Evolutionary conservation across 2,329 filamentous ascomycete species (phyloP).

Genomic region (Stagonosporopsis chrysanthemi): DNA sequence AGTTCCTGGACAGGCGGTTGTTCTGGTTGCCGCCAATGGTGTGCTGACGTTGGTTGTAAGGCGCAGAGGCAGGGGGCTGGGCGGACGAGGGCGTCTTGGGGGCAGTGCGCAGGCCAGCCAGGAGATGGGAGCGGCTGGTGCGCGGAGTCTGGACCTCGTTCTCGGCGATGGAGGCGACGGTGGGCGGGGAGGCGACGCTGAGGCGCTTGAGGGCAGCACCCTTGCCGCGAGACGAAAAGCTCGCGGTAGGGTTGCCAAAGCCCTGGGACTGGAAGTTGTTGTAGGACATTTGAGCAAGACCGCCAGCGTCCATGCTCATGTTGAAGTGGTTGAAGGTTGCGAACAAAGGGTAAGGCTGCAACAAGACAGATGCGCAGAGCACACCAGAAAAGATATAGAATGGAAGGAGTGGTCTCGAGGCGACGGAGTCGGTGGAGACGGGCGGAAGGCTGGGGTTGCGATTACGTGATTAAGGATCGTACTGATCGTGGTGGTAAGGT

Average conservation of each 20-base stretch:
- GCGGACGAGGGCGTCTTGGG: conserved; percentile 80
- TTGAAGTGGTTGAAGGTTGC: conserved; percentile 35
- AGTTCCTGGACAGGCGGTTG: conserved; percentile 56
- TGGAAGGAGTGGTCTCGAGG: conserved; percentile 34
- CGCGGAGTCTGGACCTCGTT: conserved; percentile 76
- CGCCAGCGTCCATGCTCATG: conserved; percentile 87
- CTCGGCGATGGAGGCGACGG: conserved; percentile 71
- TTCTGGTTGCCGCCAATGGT: conserved; percentile 43
- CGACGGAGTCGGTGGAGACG: conserved; percentile 24
- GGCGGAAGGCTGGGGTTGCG: conserved; percentile 34
- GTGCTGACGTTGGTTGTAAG: conserved; percentile 64
- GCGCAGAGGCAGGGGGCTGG: conserved; percentile 69
- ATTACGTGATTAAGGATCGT: conserved; percentile 54
- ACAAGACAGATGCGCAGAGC: conserved; percentile 37
- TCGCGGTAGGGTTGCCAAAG: conserved; percentile 77
- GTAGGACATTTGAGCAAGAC: conserved; percentile 99
- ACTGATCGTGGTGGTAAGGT: conserved; percentile 41
- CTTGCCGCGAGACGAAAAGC: conserved; percentile 85
- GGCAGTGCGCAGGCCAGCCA: conserved; percentile 90
- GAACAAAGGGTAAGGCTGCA: conserved; percentile 42
- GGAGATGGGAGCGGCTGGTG: conserved; percentile 91
- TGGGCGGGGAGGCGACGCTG: conserved; percentile 75
- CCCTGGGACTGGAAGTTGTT: conserved; percentile 72
- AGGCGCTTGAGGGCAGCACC: conserved; percentile 90
- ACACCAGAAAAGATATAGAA: conserved; percentile 44